A percentile compares a stretch with the other conserved stretches of the same genome.
These are phyloP conservation scores for Hericium rajendrae DNA, from an alignment of 768 basidiomycete species.

Conservation along the genomic window DNA sequence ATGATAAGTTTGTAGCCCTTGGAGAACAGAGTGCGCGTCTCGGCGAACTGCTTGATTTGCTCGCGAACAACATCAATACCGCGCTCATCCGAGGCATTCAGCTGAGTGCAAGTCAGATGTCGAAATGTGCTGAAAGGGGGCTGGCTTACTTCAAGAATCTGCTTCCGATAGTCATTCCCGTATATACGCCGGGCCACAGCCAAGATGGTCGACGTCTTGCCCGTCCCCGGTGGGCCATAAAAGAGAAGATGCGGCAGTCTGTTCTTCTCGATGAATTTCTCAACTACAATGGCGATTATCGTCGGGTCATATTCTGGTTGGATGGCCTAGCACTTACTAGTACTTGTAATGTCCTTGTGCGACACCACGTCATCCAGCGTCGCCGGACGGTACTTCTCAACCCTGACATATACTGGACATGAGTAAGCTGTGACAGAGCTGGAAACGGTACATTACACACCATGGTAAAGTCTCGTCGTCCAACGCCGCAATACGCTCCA, in stretches of 20 bases:
- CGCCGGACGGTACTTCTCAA: slow-evolving; percentile 94
- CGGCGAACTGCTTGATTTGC: slow-evolving; percentile 97
- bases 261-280: slow-evolving; percentile 93
- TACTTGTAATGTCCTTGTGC: slow-evolving; percentile 89
- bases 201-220: slow-evolving; percentile 95
- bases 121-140: neutral
- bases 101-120: slow-evolving; percentile 30
- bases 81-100: slow-evolving; percentile 97
- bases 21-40: slow-evolving; percentile 83
- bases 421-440: slow-evolving; percentile 1
- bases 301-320: neutral
- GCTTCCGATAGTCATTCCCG: slow-evolving; percentile 75
- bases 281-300: slow-evolving; percentile 44
- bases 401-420: slow-evolving; percentile 36
- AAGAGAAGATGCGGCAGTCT: slow-evolving; percentile 90
- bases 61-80: slow-evolving; percentile 98
- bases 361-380: slow-evolving; percentile 92
- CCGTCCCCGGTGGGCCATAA: slow-evolving; percentile 97
- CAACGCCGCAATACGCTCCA: slow-evolving; percentile 19
- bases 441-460: slow-evolving; percentile 32
- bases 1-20: slow-evolving; percentile 97
- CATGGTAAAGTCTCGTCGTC: slow-evolving; percentile 75
- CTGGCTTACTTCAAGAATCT: slow-evolving; percentile 77
- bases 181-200: slow-evolving; percentile 95
- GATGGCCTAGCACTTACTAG: slow-evolving; percentile 49